Percentiles rank a stretch among this genome's conserved stretches.
These are phyloP conservation scores for Neurospora cerealis DNA, from an alignment of 495 filamentous ascomycete species.

Conservation along the genomic window DNA sequence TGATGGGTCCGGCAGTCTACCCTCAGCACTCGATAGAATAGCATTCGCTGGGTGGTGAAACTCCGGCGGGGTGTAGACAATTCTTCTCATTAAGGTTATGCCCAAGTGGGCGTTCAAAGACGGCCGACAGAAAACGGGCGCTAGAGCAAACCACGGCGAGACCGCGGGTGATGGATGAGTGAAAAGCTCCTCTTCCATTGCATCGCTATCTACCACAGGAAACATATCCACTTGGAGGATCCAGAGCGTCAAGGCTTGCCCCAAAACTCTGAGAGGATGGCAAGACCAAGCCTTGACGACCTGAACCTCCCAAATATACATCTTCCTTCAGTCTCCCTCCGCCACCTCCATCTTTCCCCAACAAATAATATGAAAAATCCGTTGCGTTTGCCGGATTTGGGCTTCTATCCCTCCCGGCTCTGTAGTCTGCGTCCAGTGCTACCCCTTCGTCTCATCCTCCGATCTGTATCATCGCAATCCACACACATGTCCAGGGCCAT, in stretches of 20 bases:
- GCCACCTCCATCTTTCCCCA: background rate
- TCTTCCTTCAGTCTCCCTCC: background rate
- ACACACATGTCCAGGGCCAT: background rate
- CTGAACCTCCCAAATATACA: background rate
- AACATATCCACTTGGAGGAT: background rate
- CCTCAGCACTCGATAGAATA: background rate
- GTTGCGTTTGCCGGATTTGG: background rate
- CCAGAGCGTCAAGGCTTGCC: background rate
- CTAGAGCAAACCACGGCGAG: background rate
- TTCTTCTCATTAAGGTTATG: background rate
- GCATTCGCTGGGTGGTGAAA: background rate
- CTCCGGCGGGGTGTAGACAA: background rate
- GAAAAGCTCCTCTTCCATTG: background rate
- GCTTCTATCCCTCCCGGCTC: background rate
- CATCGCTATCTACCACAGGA: background rate
- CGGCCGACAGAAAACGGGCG: background rate
- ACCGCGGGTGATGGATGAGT: background rate
- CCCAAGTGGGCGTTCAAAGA: background rate
- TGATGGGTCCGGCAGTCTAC: background rate
- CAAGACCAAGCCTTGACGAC: background rate
- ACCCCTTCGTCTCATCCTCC: background rate
- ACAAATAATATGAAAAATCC: background rate
- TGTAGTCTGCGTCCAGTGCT: background rate
- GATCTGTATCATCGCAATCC: background rate
- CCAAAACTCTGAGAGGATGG: background rate